phyloP scores from a whole-genome alignment of 1,284 basidiomycete species.

The Schizophyllum amplum region DNA sequence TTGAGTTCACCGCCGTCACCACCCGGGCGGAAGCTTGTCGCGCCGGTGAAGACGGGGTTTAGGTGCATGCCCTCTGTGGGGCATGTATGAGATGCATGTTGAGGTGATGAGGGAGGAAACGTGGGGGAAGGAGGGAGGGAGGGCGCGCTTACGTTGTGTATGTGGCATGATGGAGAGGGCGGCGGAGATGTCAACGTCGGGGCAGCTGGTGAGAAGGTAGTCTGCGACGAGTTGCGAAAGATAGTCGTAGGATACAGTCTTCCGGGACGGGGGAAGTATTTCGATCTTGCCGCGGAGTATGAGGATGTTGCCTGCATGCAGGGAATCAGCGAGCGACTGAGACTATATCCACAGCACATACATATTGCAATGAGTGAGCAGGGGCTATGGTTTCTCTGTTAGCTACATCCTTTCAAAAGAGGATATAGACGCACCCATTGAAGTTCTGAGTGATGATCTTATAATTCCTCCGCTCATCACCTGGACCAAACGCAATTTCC shows the following conservation, averaged over 20 bases:
- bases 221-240: conserved; percentile 79
- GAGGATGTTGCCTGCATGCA: conserved; percentile 66
- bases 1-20: conserved; percentile 65
- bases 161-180: conserved; percentile 78
- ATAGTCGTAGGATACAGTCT: conserved; percentile 75
- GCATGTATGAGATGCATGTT: neutral
- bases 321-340: conserved; percentile 4
- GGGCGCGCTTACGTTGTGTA: conserved; percentile 56
- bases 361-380: conserved; percentile 45
- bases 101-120: neutral
- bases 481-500: conserved; percentile 44
- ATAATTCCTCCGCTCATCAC: conserved; percentile 25
- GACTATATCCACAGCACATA: neutral
- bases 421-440: conserved; percentile 48
- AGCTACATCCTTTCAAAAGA: conserved; percentile 2
- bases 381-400: conserved; percentile 39
- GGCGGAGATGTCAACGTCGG: conserved; percentile 62
- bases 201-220: conserved; percentile 58
- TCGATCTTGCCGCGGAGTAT: conserved; percentile 71
- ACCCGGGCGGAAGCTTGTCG: conserved; percentile 59
- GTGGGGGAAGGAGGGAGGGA: conserved; percentile 1
- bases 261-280: conserved; percentile 56
- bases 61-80: conserved; percentile 71
- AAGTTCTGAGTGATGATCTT: conserved; percentile 80
- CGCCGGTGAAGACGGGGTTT: conserved; percentile 72